Base-by-base conservation (phyloP, 441 rosid species). In the Gossypium schwendimanii region DNA sequence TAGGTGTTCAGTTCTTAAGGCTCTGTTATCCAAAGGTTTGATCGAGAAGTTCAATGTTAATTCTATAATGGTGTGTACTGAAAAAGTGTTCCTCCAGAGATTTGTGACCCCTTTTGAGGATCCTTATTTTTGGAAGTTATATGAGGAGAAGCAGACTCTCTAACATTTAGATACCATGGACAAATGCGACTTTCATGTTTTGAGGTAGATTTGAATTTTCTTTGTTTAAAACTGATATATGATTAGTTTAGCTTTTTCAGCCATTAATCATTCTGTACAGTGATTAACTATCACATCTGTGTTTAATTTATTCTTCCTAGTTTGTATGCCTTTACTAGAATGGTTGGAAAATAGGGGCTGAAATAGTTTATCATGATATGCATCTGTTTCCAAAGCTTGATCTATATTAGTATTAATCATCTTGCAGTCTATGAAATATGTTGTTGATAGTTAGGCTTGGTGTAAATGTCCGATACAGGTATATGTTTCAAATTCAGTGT, bases 1-100 rank as follows among this genome's bases (percentile, higher is more conserved):
- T 0, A 10, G 83, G 50, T 54, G 59, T 41, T 28, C 45, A 11
- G 80, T 81, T 7, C 8, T 70, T 59, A 68, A 71, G 18, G 45
- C 9, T 39, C 44, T 81, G 31, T 9, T 57, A n/a, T 54, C 76
- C 0, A 36, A 63, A 47, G 33, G 69, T 63, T 41, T 63, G 69
- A 63, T 63, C 24, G 28, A 41, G 69, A 41, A 41, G 44, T 20
- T 11, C 53, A 41, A 4, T 4, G 10, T 63, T 63, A 4, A 2
- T 18, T 2, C 10, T 20, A 0, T 63, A 14, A 3, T 63, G 31
- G 0, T 18, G 2, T 1, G 1, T 18, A 20, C 18, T 20, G 53
- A 41, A 41, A 63, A 20, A 24, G 4, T 20, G 2, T 63, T 63
- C 69, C 69, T 41, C 17, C 31, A 41, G 8, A 63, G 55, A 61